Conservation (phyloP, 176 grass and related monocot species). For the Guadua angustifolia region DNA sequence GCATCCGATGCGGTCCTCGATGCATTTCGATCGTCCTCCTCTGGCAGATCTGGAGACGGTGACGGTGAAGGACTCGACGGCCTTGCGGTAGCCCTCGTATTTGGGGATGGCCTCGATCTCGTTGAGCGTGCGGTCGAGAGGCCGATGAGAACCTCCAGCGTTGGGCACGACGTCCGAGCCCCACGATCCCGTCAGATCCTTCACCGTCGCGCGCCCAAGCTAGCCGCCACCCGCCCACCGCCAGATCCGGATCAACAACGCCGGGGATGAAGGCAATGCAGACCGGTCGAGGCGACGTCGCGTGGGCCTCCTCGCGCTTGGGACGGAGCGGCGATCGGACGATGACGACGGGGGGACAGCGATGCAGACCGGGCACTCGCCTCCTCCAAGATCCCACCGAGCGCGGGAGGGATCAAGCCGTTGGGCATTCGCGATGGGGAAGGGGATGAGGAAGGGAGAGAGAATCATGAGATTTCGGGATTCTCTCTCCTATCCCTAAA, state of each 20-base stretch:
- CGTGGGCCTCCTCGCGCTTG: no score
- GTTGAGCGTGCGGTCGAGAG: conserved; percentile 77
- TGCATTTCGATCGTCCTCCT: conserved; percentile 77
- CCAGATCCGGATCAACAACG: conserved; percentile 77
- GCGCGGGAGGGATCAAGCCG: no score
- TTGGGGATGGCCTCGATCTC: conserved; percentile 81
- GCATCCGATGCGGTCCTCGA: conserved; percentile 77
- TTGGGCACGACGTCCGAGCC: conserved; percentile 85
- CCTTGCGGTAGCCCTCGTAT: conserved; percentile 95
- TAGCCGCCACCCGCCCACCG: conserved; percentile 45
- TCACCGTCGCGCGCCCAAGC: conserved; percentile 58
- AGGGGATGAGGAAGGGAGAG: no score
- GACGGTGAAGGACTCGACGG: conserved; percentile 81
- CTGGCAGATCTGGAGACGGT: conserved; percentile 87
- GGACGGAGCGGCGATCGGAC: no score
- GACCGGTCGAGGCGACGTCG: no score
- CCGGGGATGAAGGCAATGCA: no score
- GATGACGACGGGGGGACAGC: no score
- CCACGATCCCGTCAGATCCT: conserved; percentile 87
- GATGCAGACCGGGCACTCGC: no score
- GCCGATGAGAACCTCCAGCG: conserved; percentile 74
- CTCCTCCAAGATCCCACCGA: no score
- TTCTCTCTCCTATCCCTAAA: no score
- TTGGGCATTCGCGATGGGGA: no score
- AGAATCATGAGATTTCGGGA: no score